Percentiles rank a stretch among this genome's conserved stretches.
phyloP scores from a whole-genome alignment of 1,139 yeast species.

The Yamadazyma dushanensis region DNA sequence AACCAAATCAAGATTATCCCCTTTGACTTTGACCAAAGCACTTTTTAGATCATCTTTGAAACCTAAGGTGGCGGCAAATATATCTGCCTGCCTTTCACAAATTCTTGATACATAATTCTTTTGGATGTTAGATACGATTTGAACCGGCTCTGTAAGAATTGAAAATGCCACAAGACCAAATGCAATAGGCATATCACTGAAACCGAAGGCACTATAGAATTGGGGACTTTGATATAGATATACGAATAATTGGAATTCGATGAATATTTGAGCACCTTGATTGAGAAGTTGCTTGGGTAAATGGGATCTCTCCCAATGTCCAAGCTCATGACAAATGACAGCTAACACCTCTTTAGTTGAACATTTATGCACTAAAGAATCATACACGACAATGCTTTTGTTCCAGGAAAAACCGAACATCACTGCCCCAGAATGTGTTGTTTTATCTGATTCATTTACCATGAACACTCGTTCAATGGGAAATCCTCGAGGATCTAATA shows the following conservation, averaged over 20 bases:
- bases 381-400: no score
- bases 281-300: constrained; percentile 8
- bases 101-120: constrained; percentile 5
- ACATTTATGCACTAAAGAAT: no score
- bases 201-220: constrained; percentile 9
- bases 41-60: constrained; percentile 4
- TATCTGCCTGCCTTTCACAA: constrained; percentile 12
- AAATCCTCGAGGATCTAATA: no score
- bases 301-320: constrained; percentile 85
- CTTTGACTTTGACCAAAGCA: constrained; percentile 9
- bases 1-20: constrained; percentile 8
- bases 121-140: constrained; percentile 5
- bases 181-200: constrained; percentile 4
- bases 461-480: no score
- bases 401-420: no score
- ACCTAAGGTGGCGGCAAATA: constrained; percentile 8
- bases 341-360: constrained; percentile 81
- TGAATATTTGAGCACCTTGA: constrained; percentile 7
- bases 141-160: constrained; percentile 3
- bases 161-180: constrained; percentile 5
- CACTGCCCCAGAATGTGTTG: no score
- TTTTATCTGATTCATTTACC: no score
- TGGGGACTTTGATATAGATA: not conserved
- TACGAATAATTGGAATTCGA: constrained; percentile 2
- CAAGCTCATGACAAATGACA: constrained; percentile 84